Conservation (phyloP, 139 green algal genomes). For the Auxenochlorella pyrenoidosa region DNA sequence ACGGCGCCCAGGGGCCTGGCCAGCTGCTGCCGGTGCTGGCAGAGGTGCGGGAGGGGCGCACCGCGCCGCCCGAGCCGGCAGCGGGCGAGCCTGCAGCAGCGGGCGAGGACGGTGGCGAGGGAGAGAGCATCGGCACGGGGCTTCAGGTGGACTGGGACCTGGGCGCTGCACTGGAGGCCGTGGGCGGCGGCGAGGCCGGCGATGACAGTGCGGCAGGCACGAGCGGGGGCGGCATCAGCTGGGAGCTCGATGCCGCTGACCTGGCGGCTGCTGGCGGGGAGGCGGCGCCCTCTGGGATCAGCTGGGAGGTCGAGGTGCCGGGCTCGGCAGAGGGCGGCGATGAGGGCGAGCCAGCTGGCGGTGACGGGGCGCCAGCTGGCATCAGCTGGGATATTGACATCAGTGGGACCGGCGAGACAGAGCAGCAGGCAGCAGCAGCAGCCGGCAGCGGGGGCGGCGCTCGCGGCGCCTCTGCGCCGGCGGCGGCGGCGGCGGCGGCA, state of each 20-base stretch:
- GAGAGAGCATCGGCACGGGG: neutral
- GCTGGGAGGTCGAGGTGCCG: slow-evolving; percentile 56
- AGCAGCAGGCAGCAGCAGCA: neutral
- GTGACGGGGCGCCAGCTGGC: neutral
- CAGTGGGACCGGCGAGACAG: slow-evolving; percentile 41
- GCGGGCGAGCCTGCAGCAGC: neutral
- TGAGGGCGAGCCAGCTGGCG: neutral
- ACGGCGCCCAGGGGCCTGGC: neutral
- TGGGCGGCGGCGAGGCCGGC: neutral
- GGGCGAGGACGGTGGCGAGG: neutral
- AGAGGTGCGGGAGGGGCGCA: slow-evolving; percentile 51
- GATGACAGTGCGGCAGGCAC: neutral
- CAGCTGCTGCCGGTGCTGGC: slow-evolving; percentile 44
- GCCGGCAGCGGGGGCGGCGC: neutral
- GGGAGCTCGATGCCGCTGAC: slow-evolving; percentile 32
- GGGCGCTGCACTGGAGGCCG: slow-evolving; percentile 3
- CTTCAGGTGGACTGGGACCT: slow-evolving; percentile 25
- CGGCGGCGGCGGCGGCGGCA: neutral
- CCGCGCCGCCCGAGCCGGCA: slow-evolving; percentile 6
- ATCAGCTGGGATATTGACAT: slow-evolving; percentile 78
- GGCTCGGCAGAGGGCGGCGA: neutral
- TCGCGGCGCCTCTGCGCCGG: neutral
- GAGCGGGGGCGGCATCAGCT: slow-evolving; percentile 33
- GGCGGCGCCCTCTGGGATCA: slow-evolving; percentile 38
- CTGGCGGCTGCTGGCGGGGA: neutral